A percentile compares a stretch with the other conserved stretches of the same genome.
These are phyloP conservation scores for Helotiales sp. DNA, from an alignment of 2,329 filamentous ascomycete genomes.

Conservation along the genomic window DNA sequence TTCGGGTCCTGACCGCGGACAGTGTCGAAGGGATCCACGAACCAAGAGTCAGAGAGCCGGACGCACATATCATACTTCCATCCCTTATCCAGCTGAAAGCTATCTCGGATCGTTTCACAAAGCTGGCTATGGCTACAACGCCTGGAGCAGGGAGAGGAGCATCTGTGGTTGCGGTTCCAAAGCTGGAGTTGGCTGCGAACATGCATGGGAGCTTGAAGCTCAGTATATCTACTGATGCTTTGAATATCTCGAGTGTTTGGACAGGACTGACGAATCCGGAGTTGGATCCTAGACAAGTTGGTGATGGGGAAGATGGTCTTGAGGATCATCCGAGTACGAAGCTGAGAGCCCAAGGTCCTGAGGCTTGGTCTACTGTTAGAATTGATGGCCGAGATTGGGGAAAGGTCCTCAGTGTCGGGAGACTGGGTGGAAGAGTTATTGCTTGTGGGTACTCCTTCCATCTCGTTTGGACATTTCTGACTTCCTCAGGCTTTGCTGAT, in stretches of 20 bases:
- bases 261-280: constrained; percentile 82
- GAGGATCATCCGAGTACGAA: constrained; percentile 79
- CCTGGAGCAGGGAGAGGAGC: constrained; percentile 21
- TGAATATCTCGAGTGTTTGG: constrained; percentile 86
- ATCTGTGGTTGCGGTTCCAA: constrained; percentile 46
- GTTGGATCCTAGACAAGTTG: constrained; percentile 75
- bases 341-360: constrained; percentile 74
- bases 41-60: constrained; percentile 84
- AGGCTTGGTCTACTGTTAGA: constrained; percentile 83
- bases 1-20: constrained; percentile 80
- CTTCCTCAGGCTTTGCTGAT: constrained; percentile 63
- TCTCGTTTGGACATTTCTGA: constrained; percentile 20
- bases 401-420: constrained; percentile 86
- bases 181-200: constrained; percentile 86
- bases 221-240: constrained; percentile 77
- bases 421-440: constrained; percentile 87
- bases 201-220: constrained; percentile 88
- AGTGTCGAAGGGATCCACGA: constrained; percentile 93
- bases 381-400: constrained; percentile 96
- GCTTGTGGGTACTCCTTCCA: constrained; percentile 61
- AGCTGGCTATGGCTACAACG: constrained; percentile 61
- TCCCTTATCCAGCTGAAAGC: constrained; percentile 85
- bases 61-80: constrained; percentile 90
- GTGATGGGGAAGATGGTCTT: constrained; percentile 62
- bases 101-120: constrained; percentile 94